Conservation (phyloP, 2,329 filamentous ascomycete genomes). For the Apiospora hydei region DNA sequence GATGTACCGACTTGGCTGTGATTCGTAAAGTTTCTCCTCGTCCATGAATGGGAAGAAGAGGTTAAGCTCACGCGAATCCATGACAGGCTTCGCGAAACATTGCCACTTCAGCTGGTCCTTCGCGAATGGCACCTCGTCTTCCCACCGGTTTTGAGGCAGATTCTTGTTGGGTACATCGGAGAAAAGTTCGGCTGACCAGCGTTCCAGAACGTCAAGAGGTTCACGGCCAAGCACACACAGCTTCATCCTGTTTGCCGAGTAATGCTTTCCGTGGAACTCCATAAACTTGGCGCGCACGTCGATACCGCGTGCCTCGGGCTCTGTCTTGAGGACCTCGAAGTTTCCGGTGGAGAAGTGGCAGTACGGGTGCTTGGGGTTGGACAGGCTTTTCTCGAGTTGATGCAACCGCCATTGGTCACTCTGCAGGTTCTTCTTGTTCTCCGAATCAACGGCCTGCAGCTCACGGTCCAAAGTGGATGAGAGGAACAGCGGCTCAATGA, state of each 20-base stretch:
- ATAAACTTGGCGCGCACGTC: constrained; percentile 92
- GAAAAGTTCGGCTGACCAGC: constrained; percentile 86
- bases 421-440: constrained; percentile 98
- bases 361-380: constrained; percentile 86
- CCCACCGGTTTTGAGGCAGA: constrained; percentile 67
- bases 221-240: constrained; percentile 86
- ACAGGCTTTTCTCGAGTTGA: constrained; percentile 87
- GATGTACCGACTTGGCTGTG: constrained; percentile 84
- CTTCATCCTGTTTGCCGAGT: constrained; percentile 95
- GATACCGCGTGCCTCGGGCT: constrained; percentile 79
- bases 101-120: constrained; percentile 66
- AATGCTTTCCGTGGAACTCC: constrained; percentile 86
- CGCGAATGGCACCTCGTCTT: constrained; percentile 57
- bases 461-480: constrained; percentile 86
- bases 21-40: constrained; percentile 79
- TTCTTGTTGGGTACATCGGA: constrained; percentile 85
- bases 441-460: constrained; percentile 87
- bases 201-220: constrained; percentile 79
- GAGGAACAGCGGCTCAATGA: constrained; percentile 80
- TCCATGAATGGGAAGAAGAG: constrained; percentile 87
- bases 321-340: constrained; percentile 82
- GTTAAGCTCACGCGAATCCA: constrained; percentile 82
- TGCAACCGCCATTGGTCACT: constrained; percentile 87
- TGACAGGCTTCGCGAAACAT: constrained; percentile 89
- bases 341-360: constrained; percentile 94